A percentile compares a stretch with the other conserved stretches of the same genome.
These are phyloP conservation scores for Neofusicoccum umdonicola DNA, from an alignment of 2,329 filamentous ascomycete species.

Conservation along the genomic window DNA sequence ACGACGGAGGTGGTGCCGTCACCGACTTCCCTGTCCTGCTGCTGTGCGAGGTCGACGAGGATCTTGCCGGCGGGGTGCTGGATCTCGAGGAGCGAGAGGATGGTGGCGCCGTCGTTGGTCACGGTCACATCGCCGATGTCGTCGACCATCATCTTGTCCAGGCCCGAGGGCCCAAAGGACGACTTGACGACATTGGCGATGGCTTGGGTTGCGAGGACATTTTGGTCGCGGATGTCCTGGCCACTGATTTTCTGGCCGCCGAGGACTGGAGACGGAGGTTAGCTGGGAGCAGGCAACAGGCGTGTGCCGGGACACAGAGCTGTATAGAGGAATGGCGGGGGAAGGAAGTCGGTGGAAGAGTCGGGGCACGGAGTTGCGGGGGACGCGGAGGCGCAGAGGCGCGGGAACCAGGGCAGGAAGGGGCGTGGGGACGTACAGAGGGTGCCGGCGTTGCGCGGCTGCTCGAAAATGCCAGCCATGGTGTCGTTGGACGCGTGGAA, in stretches of 20 bases:
- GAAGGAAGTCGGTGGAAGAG: slow-evolving; percentile 3
- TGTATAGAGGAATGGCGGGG: neutral
- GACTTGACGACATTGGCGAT: slow-evolving; percentile 99
- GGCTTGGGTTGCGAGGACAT: slow-evolving; percentile 92
- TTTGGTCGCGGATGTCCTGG: slow-evolving; percentile 94
- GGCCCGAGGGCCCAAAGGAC: slow-evolving; percentile 92
- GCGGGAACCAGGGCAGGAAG: neutral
- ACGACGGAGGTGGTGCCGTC: slow-evolving; percentile 98
- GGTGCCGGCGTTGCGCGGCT: slow-evolving; percentile 86
- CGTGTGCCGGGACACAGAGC: neutral
- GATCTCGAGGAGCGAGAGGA: slow-evolving; percentile 90
- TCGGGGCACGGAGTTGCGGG: neutral
- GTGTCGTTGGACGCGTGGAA: slow-evolving; percentile 24
- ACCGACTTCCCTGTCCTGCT: slow-evolving; percentile 98
- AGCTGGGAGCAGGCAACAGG: slow-evolving; percentile 19
- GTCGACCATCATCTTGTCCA: slow-evolving; percentile 99
- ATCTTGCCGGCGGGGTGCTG: slow-evolving; percentile 99
- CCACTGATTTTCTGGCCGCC: slow-evolving; percentile 97
- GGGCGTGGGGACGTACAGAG: slow-evolving; percentile 57
- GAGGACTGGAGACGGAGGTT: slow-evolving; percentile 59
- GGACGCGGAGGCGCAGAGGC: neutral
- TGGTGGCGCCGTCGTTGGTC: slow-evolving; percentile 97
- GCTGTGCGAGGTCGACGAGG: slow-evolving; percentile 92
- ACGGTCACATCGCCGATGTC: slow-evolving; percentile 99
- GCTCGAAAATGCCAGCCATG: slow-evolving; percentile 97